Evolutionary conservation across 805 yeast species (phyloP), one percentile per base, ranked within the genome.

Genomic region (Candida qinlingensis): DNA sequence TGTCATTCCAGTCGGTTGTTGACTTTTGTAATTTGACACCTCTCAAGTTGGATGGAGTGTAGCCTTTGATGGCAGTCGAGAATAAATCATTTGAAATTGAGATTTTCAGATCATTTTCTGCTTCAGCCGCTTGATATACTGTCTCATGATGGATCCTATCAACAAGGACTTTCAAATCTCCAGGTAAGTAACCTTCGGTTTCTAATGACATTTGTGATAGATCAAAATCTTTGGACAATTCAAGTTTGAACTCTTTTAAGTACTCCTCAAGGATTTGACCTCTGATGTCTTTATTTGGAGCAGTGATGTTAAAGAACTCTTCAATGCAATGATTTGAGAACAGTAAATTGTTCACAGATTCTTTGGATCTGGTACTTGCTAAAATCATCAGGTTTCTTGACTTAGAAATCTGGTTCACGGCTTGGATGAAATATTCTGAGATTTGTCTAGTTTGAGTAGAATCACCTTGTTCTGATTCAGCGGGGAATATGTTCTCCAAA

Each of bases 171-270:
- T 81, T 79, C 50, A 92, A 62, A 63, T 92, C 99, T 28, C 81
- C 80, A 0, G 97, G 96, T 30, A 87, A 77, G 62, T 84, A 92
- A 0, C 98, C 98, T 57, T 92, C 98, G 0, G 96, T 86, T 46
- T 83, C 92, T 36, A 78, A 53, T 0, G 84, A 74, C 31, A 84
- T 65, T 53, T 81, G 84, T 28, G 75, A 66, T 9, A 76, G 49
- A 40, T 76, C 71, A 48, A 80, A 69, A 4, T 62, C 67, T 5
- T 70, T 61, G 34, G 76, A 72, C 28, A 75, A 63, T 1, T 49
- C 36, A 34, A 75, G 48, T 0, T 56, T 58, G 26, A 66, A 49
- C 4, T 51, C 46, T 9, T 41, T 25, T n/a, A 65, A 38, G 29
- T 57, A 58, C 30, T 55, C 48, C 3, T 61, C 61, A 4, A 83